phyloP scores from a whole-genome alignment of 1,284 basidiomycete species.

The Microbotryum scabiosae region DNA sequence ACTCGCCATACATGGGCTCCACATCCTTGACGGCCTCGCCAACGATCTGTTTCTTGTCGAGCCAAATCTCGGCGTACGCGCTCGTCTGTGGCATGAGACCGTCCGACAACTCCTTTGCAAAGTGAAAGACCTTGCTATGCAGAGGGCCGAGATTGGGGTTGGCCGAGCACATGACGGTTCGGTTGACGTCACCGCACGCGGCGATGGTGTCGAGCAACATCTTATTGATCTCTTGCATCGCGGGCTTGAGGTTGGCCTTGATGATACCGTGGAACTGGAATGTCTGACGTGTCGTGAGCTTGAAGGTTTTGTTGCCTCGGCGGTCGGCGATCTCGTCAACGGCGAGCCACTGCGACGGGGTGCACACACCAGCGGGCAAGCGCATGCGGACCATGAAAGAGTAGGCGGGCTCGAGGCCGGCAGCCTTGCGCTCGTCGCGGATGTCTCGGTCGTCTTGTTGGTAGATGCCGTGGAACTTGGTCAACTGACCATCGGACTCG shows the following conservation, averaged over 20 bases:
- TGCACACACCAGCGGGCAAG: slow-evolving; percentile 91
- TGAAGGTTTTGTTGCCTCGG: slow-evolving; percentile 89
- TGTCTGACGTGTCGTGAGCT: slow-evolving; percentile 96
- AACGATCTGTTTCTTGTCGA: slow-evolving; percentile 88
- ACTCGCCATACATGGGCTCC: slow-evolving; percentile 93
- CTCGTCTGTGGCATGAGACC: slow-evolving; percentile 82
- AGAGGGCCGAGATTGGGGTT: slow-evolving; percentile 79
- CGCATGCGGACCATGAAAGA: slow-evolving; percentile 98
- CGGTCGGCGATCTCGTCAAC: slow-evolving; percentile 95
- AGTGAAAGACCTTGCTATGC: slow-evolving; percentile 75
- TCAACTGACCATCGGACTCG: slow-evolving; percentile 83
- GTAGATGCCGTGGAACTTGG: slow-evolving; percentile 74
- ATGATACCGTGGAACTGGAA: slow-evolving; percentile 99
- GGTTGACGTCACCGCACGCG: slow-evolving; percentile 95
- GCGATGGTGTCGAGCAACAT: slow-evolving; percentile 89
- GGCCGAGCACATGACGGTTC: slow-evolving; percentile 75
- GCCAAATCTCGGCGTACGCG: slow-evolving; percentile 98
- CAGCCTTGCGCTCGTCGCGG: slow-evolving; percentile 84
- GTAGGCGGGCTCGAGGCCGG: slow-evolving; percentile 92
- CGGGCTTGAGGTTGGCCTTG: slow-evolving; percentile 90
- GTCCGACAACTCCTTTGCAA: slow-evolving; percentile 76
- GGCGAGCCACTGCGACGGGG: slow-evolving; percentile 82
- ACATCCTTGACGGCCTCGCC: slow-evolving; percentile 86
- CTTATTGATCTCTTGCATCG: slow-evolving; percentile 93
- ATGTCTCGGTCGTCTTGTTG: slow-evolving; percentile 86